A percentile compares a stretch with the other conserved stretches of the same genome.
phyloP scores from a whole-genome alignment of 805 yeast species.

The Ogataea nonfermentans region DNA sequence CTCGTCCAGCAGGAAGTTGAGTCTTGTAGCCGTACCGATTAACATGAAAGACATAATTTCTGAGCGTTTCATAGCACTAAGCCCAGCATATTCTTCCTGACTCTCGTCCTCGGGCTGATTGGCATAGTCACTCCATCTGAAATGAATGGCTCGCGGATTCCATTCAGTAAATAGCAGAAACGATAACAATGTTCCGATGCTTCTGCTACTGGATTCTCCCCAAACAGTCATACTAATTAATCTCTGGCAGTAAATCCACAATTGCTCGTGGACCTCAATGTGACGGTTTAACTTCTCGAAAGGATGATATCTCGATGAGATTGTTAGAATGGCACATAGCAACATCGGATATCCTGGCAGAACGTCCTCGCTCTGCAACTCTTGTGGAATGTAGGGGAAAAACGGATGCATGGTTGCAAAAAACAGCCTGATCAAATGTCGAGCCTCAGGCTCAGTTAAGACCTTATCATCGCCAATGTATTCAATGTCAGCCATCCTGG shows the following conservation, averaged over 20 bases:
- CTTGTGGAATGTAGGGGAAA: slow-evolving; percentile 81
- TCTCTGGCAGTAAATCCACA: slow-evolving; percentile 83
- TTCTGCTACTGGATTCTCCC: slow-evolving; percentile 90
- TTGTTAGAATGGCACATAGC: slow-evolving; percentile 75
- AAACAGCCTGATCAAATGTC: slow-evolving; percentile 54
- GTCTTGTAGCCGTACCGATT: slow-evolving; percentile 79
- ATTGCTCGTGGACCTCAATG: slow-evolving; percentile 67
- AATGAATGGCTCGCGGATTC: slow-evolving; percentile 93
- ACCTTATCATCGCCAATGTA: slow-evolving; percentile 56
- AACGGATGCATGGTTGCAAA: slow-evolving; percentile 83
- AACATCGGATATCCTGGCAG: slow-evolving; percentile 79
- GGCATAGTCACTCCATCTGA: slow-evolving; percentile 84
- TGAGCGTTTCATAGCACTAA: slow-evolving; percentile 81
- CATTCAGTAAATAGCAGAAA: slow-evolving; percentile 86
- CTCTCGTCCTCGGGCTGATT: slow-evolving; percentile 50
- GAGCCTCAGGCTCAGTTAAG: slow-evolving; percentile 62
- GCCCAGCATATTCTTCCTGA: slow-evolving; percentile 57
- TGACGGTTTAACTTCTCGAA: slow-evolving; percentile 40
- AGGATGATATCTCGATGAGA: slow-evolving; percentile 74
- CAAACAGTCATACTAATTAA: slow-evolving; percentile 83
- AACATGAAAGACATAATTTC: slow-evolving; percentile 94
- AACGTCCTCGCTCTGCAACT: slow-evolving; percentile 61
- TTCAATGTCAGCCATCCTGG: slow-evolving; percentile 55
- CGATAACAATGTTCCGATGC: slow-evolving; percentile 83
- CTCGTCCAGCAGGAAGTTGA: slow-evolving; percentile 78